Conservation (phyloP, 1,284 basidiomycete genomes). For the Heliocybe sulcata region DNA sequence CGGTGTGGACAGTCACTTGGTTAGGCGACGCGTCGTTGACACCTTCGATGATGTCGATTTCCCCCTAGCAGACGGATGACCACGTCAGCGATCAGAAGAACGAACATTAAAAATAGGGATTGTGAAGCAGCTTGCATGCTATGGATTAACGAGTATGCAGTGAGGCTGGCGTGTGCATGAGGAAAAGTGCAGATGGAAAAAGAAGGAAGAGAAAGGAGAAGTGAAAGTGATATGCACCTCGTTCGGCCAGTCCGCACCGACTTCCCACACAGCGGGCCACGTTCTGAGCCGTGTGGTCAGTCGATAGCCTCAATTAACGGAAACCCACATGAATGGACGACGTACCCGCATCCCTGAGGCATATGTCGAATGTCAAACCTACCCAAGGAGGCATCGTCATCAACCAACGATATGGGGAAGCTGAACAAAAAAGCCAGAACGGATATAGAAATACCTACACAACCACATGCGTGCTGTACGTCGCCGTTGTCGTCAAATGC, state of each 20-base stretch:
- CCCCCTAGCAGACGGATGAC: constrained; percentile 35
- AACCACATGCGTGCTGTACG: constrained; percentile 45
- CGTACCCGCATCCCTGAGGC: constrained; percentile 52
- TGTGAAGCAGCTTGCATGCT: no score
- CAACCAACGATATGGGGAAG: not conserved
- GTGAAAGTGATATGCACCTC: constrained; percentile 13
- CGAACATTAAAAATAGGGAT: not conserved
- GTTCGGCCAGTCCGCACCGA: constrained; percentile 26
- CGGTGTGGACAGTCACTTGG: constrained; percentile 58
- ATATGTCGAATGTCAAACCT: constrained; percentile 50
- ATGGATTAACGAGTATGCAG: no score
- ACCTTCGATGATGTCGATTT: constrained; percentile 67
- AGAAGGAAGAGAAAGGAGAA: not conserved
- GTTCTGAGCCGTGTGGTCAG: constrained; percentile 12
- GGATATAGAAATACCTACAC: constrained; percentile 44
- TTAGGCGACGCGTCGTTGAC: constrained; percentile 53
- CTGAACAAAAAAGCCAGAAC: no score
- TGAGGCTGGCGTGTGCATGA: no score
- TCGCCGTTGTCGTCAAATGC: constrained; percentile 41
- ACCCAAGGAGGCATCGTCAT: constrained; percentile 8
- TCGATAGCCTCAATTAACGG: not conserved
- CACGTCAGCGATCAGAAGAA: constrained; percentile 40
- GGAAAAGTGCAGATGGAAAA: no score
- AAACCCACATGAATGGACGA: not conserved
- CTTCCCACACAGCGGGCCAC: constrained; percentile 33